These are phyloP conservation scores for Naganishia friedmannii DNA, from an alignment of 768 basidiomycete species.

Conservation along the genomic window DNA sequence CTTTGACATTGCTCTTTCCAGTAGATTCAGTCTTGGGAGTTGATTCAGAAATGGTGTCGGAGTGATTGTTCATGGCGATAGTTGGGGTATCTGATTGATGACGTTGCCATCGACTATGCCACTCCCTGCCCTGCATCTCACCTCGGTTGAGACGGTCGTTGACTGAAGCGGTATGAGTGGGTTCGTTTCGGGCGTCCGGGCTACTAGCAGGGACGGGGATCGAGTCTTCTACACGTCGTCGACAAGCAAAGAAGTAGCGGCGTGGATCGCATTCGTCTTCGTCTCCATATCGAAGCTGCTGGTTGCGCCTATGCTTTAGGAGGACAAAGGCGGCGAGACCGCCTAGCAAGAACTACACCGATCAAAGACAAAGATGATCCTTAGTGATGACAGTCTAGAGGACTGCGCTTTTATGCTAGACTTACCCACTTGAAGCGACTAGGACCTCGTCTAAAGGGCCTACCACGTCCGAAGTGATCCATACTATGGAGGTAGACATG, in stretches of 20 bases:
- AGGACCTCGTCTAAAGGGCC: conserved; percentile 7
- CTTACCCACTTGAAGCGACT: conserved; percentile 16
- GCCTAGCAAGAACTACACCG: conserved; percentile 2
- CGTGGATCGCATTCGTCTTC: background rate
- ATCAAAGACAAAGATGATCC: too few relatives aligned
- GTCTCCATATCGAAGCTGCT: conserved; percentile 7
- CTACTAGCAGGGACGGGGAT: background rate
- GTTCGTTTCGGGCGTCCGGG: background rate
- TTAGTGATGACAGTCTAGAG: too few relatives aligned
- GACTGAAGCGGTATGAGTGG: too few relatives aligned
- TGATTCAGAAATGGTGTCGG: background rate
- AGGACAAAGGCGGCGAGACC: background rate
- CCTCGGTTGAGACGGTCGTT: background rate
- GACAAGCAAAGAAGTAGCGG: conserved; percentile 4
- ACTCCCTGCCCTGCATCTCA: background rate
- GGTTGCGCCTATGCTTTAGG: background rate
- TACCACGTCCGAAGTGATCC: background rate
- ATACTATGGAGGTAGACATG: conserved; percentile 14
- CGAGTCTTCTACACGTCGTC: conserved; percentile 7
- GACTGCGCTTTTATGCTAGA: background rate
- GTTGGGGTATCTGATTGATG: too few relatives aligned
- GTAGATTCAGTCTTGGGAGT: background rate
- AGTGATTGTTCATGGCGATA: background rate
- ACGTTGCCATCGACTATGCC: conserved; percentile 4
- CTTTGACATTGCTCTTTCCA: background rate